A percentile compares a stretch with the other conserved stretches of the same genome.
Evolutionary conservation across 73 alveolate species (phyloP).

Genomic region (Tetrahymena elliotti): DNA sequence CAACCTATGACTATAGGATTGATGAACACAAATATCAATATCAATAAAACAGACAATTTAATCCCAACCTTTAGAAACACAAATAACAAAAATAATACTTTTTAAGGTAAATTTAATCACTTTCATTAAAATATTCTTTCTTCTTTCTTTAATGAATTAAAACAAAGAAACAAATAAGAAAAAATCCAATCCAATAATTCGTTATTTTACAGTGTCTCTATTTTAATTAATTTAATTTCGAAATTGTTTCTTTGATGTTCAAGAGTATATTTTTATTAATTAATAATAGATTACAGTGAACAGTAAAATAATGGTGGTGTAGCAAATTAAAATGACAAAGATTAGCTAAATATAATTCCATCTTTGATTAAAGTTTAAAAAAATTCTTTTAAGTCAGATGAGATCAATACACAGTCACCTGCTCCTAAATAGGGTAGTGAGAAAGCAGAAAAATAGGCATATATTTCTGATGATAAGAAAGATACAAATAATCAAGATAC

Average conservation of each 20-base stretch:
- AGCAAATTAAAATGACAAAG: neutral
- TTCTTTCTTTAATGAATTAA: too few species aligned
- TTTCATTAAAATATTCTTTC: neutral
- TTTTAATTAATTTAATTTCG: too few species aligned
- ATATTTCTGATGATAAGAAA: neutral
- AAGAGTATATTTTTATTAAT: too few species aligned
- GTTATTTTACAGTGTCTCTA: too few species aligned
- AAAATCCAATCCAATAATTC: too few species aligned
- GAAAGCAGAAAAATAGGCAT: neutral
- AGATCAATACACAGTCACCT: neutral
- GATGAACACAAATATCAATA: neutral
- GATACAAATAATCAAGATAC: neutral
- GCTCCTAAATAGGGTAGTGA: neutral
- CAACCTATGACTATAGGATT: neutral
- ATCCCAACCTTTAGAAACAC: neutral
- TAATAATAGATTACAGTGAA: neutral
- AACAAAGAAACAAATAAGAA: neutral
- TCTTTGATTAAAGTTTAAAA: neutral
- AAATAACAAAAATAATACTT: neutral
- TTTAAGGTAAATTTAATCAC: neutral
- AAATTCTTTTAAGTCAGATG: neutral
- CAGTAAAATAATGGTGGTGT: neutral
- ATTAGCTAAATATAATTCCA: neutral
- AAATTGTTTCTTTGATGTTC: too few species aligned
- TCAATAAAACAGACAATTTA: neutral